phyloP scores from a whole-genome alignment of 768 basidiomycete genomes.

The Mycena chlorophos region DNA sequence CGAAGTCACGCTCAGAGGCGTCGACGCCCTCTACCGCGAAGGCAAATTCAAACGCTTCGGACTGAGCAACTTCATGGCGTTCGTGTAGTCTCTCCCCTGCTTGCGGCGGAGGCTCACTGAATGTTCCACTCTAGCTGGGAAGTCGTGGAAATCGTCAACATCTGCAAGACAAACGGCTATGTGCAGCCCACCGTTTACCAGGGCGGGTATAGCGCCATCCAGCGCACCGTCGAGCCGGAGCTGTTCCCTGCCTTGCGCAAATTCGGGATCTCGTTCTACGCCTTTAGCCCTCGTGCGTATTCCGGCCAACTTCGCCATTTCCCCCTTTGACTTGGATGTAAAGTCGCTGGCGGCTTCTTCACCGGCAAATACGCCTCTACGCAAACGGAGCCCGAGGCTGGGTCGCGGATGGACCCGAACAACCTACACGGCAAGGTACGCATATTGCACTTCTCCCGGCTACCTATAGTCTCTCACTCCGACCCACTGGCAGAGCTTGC shows the following conservation, averaged over 20 bases:
- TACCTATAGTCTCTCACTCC: not conserved
- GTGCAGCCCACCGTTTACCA: conserved; percentile 58
- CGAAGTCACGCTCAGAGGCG: conserved; percentile 52
- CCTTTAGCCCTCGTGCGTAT: conserved; percentile 63
- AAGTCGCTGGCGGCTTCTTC: conserved; percentile 62
- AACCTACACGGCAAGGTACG: conserved; percentile 46
- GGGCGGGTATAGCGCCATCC: conserved; percentile 44
- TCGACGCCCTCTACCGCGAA: conserved; percentile 55
- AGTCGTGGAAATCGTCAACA: conserved; percentile 62
- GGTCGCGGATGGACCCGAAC: conserved; percentile 55
- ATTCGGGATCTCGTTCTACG: conserved; percentile 55
- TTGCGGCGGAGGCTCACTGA: not conserved
- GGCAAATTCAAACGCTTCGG: conserved; percentile 62
- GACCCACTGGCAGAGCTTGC: conserved; percentile 31
- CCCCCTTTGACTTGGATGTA: too few relatives aligned
- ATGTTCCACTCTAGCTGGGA: conserved; percentile 50
- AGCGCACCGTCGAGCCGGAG: conserved; percentile 41
- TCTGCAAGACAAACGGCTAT: conserved; percentile 54
- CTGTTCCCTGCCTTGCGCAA: conserved; percentile 59
- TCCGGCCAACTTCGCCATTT: too few relatives aligned
- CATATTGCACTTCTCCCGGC: not conserved
- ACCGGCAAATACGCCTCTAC: conserved; percentile 49
- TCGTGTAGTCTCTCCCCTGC: conserved; percentile 11
- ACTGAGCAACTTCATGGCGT: conserved; percentile 62
- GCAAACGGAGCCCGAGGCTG: conserved; percentile 43